Percentiles rank a stretch among this genome's conserved stretches.
These are phyloP conservation scores for Dryas alaskensis DNA, from an alignment of 306 rosid species.

Conservation along the genomic window DNA sequence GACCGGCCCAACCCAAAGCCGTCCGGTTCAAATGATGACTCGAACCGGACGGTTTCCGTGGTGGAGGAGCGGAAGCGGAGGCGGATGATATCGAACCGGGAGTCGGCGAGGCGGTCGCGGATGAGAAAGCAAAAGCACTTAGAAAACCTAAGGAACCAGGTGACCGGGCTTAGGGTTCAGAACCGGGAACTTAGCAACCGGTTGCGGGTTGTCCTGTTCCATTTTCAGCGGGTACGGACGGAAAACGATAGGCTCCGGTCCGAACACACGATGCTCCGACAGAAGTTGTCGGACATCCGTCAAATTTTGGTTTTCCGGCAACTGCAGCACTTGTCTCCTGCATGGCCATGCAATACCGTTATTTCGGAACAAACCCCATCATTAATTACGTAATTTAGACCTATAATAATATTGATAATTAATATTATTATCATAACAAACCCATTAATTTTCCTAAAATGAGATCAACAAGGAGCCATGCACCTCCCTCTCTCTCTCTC, in stretches of 20 bases:
- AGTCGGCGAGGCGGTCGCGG: slow-evolving; percentile 92
- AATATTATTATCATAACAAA: slow-evolving; percentile 16
- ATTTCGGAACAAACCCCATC: slow-evolving; percentile 40
- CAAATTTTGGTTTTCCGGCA: slow-evolving; percentile 57
- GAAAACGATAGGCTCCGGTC: slow-evolving; percentile 58
- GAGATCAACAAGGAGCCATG: slow-evolving; percentile 8
- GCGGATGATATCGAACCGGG: slow-evolving; percentile 89
- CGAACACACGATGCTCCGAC: slow-evolving; percentile 50
- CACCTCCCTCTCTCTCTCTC: slow-evolving; percentile 7
- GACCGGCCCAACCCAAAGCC: slow-evolving; percentile 4
- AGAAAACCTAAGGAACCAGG: slow-evolving; percentile 74
- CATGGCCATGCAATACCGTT: slow-evolving; percentile 59
- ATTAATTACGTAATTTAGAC: slow-evolving; percentile 32
- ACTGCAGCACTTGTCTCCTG: slow-evolving; percentile 37
- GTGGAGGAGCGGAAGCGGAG: slow-evolving; percentile 64
- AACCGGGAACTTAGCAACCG: slow-evolving; percentile 67
- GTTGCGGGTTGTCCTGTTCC: slow-evolving; percentile 41
- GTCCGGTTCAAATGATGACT: background rate
- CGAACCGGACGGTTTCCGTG: slow-evolving; percentile 11
- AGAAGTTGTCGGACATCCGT: slow-evolving; percentile 43
- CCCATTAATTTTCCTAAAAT: slow-evolving; percentile 27
- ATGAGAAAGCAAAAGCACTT: slow-evolving; percentile 82
- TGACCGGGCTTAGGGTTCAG: slow-evolving; percentile 55
- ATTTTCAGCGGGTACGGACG: slow-evolving; percentile 39
- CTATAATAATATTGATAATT: background rate